phyloP scores from a whole-genome alignment of 345 rosid species.

The Gossypium arboreum region DNA sequence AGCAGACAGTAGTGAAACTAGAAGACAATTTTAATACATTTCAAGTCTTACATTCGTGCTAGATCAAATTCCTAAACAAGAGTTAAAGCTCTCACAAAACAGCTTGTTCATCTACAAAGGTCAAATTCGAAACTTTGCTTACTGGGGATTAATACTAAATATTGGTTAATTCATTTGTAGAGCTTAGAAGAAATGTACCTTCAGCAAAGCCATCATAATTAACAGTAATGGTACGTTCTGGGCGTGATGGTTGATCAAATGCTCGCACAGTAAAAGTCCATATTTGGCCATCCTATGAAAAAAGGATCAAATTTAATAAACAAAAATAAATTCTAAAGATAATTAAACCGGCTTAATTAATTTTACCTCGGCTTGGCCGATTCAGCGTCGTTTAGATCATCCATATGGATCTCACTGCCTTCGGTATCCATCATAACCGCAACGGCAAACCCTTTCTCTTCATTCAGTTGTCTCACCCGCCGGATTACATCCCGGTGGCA shows the following conservation, averaged over 20 bases:
- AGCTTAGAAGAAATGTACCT: constrained; percentile 31
- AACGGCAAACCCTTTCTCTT: constrained; percentile 59
- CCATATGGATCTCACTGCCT: constrained; percentile 75
- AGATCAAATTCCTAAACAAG: no score
- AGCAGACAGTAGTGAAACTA: background rate
- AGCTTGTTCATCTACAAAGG: no score
- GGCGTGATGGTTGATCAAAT: constrained; percentile 36
- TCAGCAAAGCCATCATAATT: constrained; percentile 72
- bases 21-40: no score
- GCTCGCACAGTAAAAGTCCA: constrained; percentile 60
- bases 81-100: no score
- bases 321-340: no score
- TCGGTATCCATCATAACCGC: constrained; percentile 74
- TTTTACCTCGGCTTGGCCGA: constrained; percentile 58
- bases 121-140: no score
- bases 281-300: constrained; percentile 51
- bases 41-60: no score
- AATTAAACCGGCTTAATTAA: background rate
- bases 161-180: background rate
- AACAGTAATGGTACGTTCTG: constrained; percentile 50
- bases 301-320: background rate
- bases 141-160: no score
- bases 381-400: constrained; percentile 55
- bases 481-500: constrained; percentile 62
- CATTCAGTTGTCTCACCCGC: constrained; percentile 52